Base-by-base conservation (phyloP, 2,329 filamentous ascomycete species). In the Fusarium acutatum region DNA sequence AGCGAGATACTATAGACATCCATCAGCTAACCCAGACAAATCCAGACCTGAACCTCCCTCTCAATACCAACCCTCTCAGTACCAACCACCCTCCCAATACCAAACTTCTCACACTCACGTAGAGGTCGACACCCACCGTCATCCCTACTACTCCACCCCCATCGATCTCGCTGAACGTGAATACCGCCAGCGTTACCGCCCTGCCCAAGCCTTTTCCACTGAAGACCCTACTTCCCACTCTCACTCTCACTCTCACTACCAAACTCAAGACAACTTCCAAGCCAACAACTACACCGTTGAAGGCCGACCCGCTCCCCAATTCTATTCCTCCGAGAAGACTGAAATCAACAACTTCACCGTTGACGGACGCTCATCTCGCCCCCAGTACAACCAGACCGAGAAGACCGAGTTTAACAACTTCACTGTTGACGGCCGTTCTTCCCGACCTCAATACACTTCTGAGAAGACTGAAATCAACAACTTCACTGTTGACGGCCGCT, bases 141-240 rank as follows among this genome's bases (percentile, higher is more conserved):
- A 84, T 79, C 81, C 84, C 72, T 83, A 84, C 72, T 83, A 84
- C 80, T 81, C 86, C 78, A 86, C 83, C 77, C 83, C 87, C 76
- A 86, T 92, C 82, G 90, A 92, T 84, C 82, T 88, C 76, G 89
- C 89, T 80, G 90, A 92, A 84, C 89, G 88, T 83, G 86, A 91
- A 83, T 92, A 91, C 82, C 90, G 90, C 80, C 84, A 89, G 81
- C 88, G 88, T 75, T 85, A 86, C 83, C 88, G 89, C 77, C 86
- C 88, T 75, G 83, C 80, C 80, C 77, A 82, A 72, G 76, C 81
- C 74, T 75, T 78, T 75, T 75, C 78, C 73, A 79, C 80, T 60
- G 79, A 81, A 77, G 81, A 83, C 77, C 73, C 75, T 68, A 66
- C 78, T 69, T 75, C 75, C 64, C 77, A 80, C 68, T 81, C 78